Evolutionary conservation across 345 rosid genomes (phyloP).

Genomic region (Schrenkiella parvula): DNA sequence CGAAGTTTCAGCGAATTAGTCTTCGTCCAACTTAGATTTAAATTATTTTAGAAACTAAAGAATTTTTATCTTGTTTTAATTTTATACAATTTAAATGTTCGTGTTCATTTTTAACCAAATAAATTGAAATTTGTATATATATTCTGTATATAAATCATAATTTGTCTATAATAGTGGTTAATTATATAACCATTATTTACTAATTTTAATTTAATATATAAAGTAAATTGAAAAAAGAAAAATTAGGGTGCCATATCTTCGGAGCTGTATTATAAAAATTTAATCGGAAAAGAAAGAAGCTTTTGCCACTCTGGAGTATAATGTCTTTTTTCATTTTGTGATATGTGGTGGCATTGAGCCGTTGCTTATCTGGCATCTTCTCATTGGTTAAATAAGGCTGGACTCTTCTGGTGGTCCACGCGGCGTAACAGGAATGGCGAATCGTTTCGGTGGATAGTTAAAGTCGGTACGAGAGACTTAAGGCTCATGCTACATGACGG

Average conservation of each 20-base stretch:
- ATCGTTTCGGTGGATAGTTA: slow-evolving; percentile 23
- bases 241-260: slow-evolving; percentile 13
- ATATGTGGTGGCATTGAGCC: slow-evolving; percentile 17
- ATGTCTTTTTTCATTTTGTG: not conserved
- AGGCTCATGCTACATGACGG: slow-evolving; percentile 22
- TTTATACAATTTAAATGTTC: too few species aligned
- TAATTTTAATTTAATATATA: too few species aligned
- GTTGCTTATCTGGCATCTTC: slow-evolving; percentile 7
- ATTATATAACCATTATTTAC: too few species aligned
- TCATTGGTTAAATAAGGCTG: slow-evolving; percentile 10
- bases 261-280: not conserved
- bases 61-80: too few species aligned
- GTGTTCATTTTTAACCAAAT: too few species aligned
- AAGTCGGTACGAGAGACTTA: slow-evolving; percentile 35
- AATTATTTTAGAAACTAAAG: too few species aligned
- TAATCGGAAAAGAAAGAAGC: slow-evolving; percentile 5
- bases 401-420: slow-evolving; percentile 11
- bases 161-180: too few species aligned
- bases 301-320: slow-evolving; percentile 30
- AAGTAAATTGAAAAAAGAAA: too few species aligned
- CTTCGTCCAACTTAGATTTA: too few species aligned
- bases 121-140: too few species aligned
- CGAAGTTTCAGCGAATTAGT: too few species aligned
- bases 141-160: too few species aligned
- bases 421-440: slow-evolving; percentile 9